Conservation (phyloP, 306 rosid genomes). For the Erythrophleum fordii region DNA sequence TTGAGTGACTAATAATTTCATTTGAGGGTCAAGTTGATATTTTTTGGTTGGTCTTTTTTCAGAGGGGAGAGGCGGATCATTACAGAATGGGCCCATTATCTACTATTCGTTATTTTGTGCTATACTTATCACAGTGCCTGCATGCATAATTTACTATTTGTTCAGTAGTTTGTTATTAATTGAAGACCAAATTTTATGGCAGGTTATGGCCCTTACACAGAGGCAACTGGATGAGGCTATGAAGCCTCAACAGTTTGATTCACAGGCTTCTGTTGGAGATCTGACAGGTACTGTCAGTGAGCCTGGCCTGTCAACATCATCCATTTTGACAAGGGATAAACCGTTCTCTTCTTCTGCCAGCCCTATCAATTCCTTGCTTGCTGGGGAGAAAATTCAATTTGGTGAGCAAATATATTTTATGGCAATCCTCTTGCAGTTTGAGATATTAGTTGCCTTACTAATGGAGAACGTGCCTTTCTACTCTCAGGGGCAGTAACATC, state of each 20-base stretch:
- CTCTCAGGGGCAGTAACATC: slow-evolving; percentile 92
- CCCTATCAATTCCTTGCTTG: slow-evolving; percentile 90
- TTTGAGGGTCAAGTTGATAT: neutral
- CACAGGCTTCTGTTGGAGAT: slow-evolving; percentile 66
- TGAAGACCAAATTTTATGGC: slow-evolving; percentile 40
- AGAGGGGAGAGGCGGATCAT: no score
- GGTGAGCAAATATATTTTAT: slow-evolving; percentile 59
- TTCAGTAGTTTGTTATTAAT: slow-evolving; percentile 12
- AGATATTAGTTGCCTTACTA: slow-evolving; percentile 15
- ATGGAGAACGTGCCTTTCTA: slow-evolving; percentile 22
- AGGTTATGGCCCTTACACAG: slow-evolving; percentile 92
- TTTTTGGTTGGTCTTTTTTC: neutral
- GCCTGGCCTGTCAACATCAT: slow-evolving; percentile 67
- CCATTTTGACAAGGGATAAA: slow-evolving; percentile 77
- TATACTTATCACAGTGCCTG: neutral
- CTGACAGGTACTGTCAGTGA: slow-evolving; percentile 56
- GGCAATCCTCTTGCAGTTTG: slow-evolving; percentile 14
- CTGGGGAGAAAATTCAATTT: slow-evolving; percentile 98
- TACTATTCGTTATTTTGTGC: no score
- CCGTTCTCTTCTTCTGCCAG: slow-evolving; percentile 66
- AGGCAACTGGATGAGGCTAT: slow-evolving; percentile 96
- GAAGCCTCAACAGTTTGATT: slow-evolving; percentile 85
- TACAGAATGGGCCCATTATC: no score
- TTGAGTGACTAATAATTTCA: neutral
- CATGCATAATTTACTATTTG: slow-evolving; percentile 7